These are phyloP conservation scores for Aschersonia sp. DNA, from an alignment of 2,329 filamentous ascomycete species.

Conservation along the genomic window DNA sequence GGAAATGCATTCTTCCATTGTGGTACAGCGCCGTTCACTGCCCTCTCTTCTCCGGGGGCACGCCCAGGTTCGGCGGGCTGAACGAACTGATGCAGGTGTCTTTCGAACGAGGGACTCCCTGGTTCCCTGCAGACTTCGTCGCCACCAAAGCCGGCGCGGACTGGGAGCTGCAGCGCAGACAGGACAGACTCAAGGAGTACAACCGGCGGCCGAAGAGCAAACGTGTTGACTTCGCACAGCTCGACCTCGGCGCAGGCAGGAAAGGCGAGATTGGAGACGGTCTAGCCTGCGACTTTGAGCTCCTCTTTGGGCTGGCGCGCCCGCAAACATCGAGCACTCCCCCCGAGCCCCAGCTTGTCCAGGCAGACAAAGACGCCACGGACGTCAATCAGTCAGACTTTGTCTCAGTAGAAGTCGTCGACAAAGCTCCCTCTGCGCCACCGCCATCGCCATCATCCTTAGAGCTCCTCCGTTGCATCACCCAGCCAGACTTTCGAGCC, in stretches of 20 bases:
- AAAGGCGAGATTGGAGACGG: constrained; percentile 76
- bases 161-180: constrained; percentile 56
- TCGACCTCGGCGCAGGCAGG: constrained; percentile 58
- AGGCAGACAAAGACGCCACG: constrained; percentile 12
- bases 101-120: constrained; percentile 65
- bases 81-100: constrained; percentile 65
- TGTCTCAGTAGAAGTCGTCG: background rate
- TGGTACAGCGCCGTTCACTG: constrained; percentile 83
- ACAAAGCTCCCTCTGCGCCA: background rate
- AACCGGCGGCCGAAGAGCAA: constrained; percentile 69
- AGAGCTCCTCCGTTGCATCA: no score
- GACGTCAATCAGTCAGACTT: constrained; percentile 13
- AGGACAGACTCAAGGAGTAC: constrained; percentile 69
- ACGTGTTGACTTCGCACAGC: constrained; percentile 56
- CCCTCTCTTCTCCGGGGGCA: constrained; percentile 64
- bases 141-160: constrained; percentile 64
- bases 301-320: constrained; percentile 31
- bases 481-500: background rate
- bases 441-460: no score
- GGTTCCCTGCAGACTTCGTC: constrained; percentile 78
- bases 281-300: constrained; percentile 73
- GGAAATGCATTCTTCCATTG: constrained; percentile 73
- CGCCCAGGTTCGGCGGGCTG: constrained; percentile 69
- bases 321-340: constrained; percentile 6
- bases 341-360: constrained; percentile 2